phyloP scores from a whole-genome alignment of 768 basidiomycete species.

The Auriscalpium microsporum region DNA sequence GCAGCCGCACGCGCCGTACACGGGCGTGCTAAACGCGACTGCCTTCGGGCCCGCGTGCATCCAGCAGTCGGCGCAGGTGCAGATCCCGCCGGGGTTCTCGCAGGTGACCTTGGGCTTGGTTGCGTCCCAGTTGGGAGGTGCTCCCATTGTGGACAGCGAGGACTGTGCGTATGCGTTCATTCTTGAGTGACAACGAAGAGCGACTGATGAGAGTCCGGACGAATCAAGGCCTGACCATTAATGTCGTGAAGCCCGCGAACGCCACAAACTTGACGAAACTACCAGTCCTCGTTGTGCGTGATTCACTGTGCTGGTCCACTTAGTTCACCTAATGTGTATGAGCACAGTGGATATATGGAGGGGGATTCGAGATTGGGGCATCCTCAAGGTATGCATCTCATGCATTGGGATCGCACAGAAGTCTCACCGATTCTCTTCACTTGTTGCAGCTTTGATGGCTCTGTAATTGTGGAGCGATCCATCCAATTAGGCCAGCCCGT shows the following conservation, averaged over 20 bases:
- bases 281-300: conserved; percentile 18
- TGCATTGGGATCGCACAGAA: neutral
- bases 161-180: conserved; percentile 10
- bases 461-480: conserved; percentile 15
- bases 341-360: conserved; percentile 18
- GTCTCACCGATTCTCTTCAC: neutral
- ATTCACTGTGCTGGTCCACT: neutral
- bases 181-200: neutral
- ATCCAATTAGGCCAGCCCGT: conserved; percentile 16
- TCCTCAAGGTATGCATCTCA: neutral
- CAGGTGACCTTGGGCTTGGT: neutral
- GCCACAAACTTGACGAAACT: conserved; percentile 3
- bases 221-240: conserved; percentile 16
- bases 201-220: neutral
- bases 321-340: neutral
- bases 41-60: neutral
- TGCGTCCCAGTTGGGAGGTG: neutral
- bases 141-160: conserved; percentile 1
- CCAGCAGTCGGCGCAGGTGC: neutral
- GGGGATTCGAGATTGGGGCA: neutral
- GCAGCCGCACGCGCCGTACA: neutral
- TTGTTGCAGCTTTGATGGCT: neutral
- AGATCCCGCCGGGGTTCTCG: neutral
- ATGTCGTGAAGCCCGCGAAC: conserved; percentile 13
- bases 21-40: neutral